Percentiles rank a stretch among this genome's conserved stretches.
Evolutionary conservation across 2,329 filamentous ascomycete genomes (phyloP).

Genomic region (Fusarium decemcellulare): DNA sequence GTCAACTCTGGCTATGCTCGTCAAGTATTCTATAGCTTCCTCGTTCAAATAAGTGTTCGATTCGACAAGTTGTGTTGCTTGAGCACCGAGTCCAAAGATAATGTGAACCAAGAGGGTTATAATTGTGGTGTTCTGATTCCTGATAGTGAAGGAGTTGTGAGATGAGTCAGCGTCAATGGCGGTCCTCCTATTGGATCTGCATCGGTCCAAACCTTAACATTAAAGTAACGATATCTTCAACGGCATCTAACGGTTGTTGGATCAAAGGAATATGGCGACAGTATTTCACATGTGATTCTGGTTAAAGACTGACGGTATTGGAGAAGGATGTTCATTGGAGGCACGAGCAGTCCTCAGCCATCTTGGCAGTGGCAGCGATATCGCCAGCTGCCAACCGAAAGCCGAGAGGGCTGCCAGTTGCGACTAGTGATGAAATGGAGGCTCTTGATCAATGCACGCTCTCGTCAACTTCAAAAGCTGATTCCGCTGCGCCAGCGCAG

Average conservation of each 20-base stretch:
- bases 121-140: not conserved
- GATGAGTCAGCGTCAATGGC: constrained; percentile 46
- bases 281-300: not conserved
- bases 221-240: constrained; percentile 3
- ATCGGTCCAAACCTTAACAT: constrained; percentile 4
- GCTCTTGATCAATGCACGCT: too few relatives aligned
- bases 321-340: too few relatives aligned
- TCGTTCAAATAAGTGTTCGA: not conserved
- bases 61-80: not conserved
- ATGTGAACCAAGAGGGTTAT: not conserved
- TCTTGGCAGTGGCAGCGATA: too few relatives aligned
- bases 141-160: constrained; percentile 21
- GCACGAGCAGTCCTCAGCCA: too few relatives aligned
- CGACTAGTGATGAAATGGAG: too few relatives aligned
- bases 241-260: not conserved
- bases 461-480: too few relatives aligned
- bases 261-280: not conserved
- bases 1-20: not conserved
- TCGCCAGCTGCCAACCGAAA: too few relatives aligned
- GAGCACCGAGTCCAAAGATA: constrained; percentile 1
- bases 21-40: not conserved
- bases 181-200: constrained; percentile 37
- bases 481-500: too few relatives aligned
- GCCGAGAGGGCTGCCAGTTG: too few relatives aligned
- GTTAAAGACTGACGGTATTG: too few relatives aligned